These are phyloP conservation scores for Claviceps quebecensis DNA, from an alignment of 2,329 filamentous ascomycete genomes.

Conservation along the genomic window DNA sequence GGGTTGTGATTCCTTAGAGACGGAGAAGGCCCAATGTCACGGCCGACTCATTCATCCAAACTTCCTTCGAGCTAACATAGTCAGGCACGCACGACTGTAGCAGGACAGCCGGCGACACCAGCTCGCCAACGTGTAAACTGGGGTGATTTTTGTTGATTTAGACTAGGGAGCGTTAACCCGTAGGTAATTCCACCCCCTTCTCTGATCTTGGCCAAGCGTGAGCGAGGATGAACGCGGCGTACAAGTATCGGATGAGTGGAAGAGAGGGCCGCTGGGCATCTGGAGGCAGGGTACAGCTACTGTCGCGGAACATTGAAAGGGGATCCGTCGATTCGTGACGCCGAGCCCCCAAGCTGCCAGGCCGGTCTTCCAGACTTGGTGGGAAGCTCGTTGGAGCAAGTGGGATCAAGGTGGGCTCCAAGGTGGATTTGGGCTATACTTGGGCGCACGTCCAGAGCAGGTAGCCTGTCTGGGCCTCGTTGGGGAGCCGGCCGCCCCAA, in stretches of 20 bases:
- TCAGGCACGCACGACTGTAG: constrained; percentile 5
- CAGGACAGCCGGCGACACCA: constrained; percentile 6
- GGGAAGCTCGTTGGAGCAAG: constrained; percentile 1
- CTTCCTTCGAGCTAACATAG: constrained; percentile 3
- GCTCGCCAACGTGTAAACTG: constrained; percentile 1
- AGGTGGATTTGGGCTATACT: constrained; percentile 5
- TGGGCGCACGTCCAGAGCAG: constrained; percentile 2
- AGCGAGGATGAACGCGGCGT: constrained; percentile 5
- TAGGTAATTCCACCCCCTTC: constrained; percentile 1
- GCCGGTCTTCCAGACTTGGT: constrained; percentile 1
- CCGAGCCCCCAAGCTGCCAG: background rate
- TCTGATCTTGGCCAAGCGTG: background rate
- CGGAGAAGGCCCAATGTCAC: constrained; percentile 1
- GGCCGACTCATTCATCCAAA: constrained; percentile 2
- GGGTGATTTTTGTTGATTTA: constrained; percentile 1
- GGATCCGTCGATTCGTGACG: constrained; percentile 1
- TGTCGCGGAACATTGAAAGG: constrained; percentile 1
- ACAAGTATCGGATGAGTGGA: constrained; percentile 4
- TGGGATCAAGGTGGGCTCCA: constrained; percentile 3
- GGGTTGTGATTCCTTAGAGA: background rate
- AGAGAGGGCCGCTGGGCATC: background rate
- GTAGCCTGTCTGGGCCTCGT: background rate
- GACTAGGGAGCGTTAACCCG: constrained; percentile 1
- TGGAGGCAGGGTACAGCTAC: background rate
- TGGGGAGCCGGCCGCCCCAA: background rate